Conservation (phyloP, 345 rosid genomes). For the Lepidium sativum region DNA sequence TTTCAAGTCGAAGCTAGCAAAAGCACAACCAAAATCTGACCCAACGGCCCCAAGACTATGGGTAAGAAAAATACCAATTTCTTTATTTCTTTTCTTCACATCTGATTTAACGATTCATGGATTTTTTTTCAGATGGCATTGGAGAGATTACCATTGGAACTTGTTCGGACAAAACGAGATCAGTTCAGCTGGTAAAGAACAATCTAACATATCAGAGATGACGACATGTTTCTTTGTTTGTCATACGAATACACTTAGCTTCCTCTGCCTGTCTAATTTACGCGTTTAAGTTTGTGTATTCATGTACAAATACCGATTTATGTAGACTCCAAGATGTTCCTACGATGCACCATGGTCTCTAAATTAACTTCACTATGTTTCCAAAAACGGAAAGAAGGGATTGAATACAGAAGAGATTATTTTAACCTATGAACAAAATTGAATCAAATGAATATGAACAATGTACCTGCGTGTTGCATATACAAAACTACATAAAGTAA, state of each 20-base stretch:
- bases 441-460: constrained; percentile 20
- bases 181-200: constrained; percentile 21
- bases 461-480: not conserved
- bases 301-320: not conserved
- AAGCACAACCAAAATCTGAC: constrained; percentile 59
- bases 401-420: not conserved
- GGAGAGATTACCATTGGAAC: constrained; percentile 82
- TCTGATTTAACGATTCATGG: not conserved
- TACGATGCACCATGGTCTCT: not conserved
- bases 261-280: not conserved
- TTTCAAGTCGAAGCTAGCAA: constrained; percentile 59
- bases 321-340: not conserved
- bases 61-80: constrained; percentile 36
- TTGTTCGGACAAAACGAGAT: constrained; percentile 54
- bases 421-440: constrained; percentile 8
- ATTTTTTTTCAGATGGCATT: constrained; percentile 49
- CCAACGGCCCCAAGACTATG: constrained; percentile 87
- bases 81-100: not conserved
- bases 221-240: not conserved
- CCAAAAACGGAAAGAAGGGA: not conserved
- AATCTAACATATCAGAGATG: not conserved
- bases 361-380: not conserved
- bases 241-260: not conserved
- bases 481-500: not conserved
- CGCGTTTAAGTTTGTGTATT: not conserved